Base-by-base conservation (phyloP, 768 basidiomycete genomes). In the Strobilomyces confusus region DNA sequence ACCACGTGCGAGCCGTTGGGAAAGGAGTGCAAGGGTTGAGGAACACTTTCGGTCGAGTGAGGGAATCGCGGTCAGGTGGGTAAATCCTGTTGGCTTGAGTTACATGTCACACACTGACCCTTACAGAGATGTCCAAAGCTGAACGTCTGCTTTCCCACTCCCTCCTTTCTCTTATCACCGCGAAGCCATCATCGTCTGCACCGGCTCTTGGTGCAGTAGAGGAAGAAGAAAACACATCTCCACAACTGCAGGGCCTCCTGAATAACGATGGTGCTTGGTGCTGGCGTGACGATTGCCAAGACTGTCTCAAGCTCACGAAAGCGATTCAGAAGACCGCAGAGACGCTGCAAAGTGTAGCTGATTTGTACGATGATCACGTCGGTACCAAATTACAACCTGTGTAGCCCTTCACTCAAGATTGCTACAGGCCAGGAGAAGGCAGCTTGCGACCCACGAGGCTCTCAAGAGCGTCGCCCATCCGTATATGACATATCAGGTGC, bases 211-310 rank as follows among this genome's bases (percentile, higher is more conserved):
- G 77, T 6, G 71, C 76, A 2, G 75, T 74, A 1, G 77, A 79
- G 38, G 79, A 83, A 33, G 80, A 82, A 46, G 68, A 70, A 48
- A 69, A 71, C 14, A 57, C 69, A 4, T 63, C 62, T 20, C 59
- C 67, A 34, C 76, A 76, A 50, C 65, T 66, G n/a, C 81, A 77
- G 52, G 86, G 87, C 0, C 63, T 86, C 46, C 61, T 83, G 49
- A 92, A 92, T 57, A 73, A 75, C 9, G 80, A 88, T 23, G 86
- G 88, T 1, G 90, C 88, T 4, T 89, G 92, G 88, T 92, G 90
- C 66, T 95, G 91, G 90, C 77, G 83, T 23, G 89, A 93, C 49
- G 77, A 76, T 3, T 92, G 91, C 64, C 69, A 78, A 65, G 90
- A 84, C 34, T 93, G 91, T 64, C 70, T 92, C n/a, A 78, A 78